phyloP scores from a whole-genome alignment of 2,329 filamentous ascomycete species.

The Cytospora mali region DNA sequence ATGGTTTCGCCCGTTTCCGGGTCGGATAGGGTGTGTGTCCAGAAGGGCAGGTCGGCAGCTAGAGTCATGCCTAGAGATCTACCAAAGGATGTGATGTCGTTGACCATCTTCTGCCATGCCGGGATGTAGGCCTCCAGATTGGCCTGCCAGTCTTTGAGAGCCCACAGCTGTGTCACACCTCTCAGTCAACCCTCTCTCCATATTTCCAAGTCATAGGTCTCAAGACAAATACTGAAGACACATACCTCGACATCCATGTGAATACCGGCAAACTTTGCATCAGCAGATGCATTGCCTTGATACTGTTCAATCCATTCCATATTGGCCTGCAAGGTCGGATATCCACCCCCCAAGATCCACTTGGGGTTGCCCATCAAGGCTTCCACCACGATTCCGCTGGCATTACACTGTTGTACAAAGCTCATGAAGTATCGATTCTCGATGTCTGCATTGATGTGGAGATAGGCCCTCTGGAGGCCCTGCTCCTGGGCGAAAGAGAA shows the following conservation, averaged over 20 bases:
- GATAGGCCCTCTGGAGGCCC: constrained; percentile 17
- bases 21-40: constrained; percentile 8
- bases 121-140: constrained; percentile 7
- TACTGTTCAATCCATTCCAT: constrained; percentile 17
- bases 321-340: constrained; percentile 13
- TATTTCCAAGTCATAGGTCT: neutral
- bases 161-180: constrained; percentile 8
- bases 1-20: constrained; percentile 5
- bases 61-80: neutral
- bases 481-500: constrained; percentile 15
- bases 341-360: constrained; percentile 8
- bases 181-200: neutral
- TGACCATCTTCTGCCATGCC: constrained; percentile 14
- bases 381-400: constrained; percentile 14
- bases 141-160: constrained; percentile 12
- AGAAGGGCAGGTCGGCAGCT: constrained; percentile 19
- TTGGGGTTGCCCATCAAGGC: constrained; percentile 14
- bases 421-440: constrained; percentile 7
- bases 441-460: constrained; percentile 16
- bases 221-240: too few relatives aligned
- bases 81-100: constrained; percentile 1
- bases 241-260: constrained; percentile 21
- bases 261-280: constrained; percentile 5
- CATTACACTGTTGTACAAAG: constrained; percentile 12
- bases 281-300: constrained; percentile 15